Evolutionary conservation across 2,329 filamentous ascomycete genomes (phyloP).

Genomic region (Aspergillus terreus): DNA sequence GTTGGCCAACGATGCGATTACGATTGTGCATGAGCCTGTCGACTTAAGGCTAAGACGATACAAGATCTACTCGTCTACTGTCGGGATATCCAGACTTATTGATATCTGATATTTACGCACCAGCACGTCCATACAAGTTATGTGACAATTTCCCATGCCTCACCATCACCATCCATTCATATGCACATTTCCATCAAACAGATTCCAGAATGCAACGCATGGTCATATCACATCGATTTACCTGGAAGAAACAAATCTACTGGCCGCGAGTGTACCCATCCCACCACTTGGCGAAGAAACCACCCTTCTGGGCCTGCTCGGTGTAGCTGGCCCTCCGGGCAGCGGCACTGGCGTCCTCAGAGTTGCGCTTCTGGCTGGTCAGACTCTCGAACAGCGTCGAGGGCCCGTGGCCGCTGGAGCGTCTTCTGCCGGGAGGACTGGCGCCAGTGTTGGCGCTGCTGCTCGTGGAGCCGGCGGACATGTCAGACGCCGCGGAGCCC

Average conservation of each 20-base stretch:
- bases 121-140: not conserved
- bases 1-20: no score
- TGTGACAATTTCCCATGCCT: not conserved
- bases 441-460: slow-evolving; percentile 10
- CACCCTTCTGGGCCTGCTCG: slow-evolving; percentile 40
- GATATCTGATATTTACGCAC: not conserved
- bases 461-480: slow-evolving; percentile 24
- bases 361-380: slow-evolving; percentile 44
- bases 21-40: no score
- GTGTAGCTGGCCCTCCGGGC: slow-evolving; percentile 41
- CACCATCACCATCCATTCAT: not conserved
- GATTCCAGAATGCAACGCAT: not conserved
- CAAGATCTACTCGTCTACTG: no score
- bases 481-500: slow-evolving; percentile 26
- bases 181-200: no score
- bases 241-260: not conserved
- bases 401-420: slow-evolving; percentile 23
- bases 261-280: slow-evolving; percentile 35
- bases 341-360: slow-evolving; percentile 30
- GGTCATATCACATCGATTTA: not conserved
- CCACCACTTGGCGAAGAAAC: slow-evolving; percentile 41
- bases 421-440: slow-evolving; percentile 22
- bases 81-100: not conserved
- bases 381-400: slow-evolving; percentile 30
- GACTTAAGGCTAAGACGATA: not conserved